These are phyloP conservation scores for Closterium sp. DNA, from an alignment of 139 green algal species.

Conservation along the genomic window DNA sequence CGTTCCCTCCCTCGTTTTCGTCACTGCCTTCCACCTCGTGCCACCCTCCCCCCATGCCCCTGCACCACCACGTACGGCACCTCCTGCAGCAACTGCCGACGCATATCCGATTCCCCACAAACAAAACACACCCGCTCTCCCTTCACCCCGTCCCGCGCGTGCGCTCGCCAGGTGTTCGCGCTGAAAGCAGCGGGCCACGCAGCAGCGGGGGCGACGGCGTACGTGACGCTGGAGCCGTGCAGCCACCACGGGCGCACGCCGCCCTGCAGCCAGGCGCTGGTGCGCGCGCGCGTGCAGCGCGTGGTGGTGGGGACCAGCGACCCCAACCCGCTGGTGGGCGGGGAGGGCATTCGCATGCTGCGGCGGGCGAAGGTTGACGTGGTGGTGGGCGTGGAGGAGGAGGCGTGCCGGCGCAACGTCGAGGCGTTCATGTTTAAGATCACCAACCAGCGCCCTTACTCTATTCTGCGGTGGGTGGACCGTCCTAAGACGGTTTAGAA, in stretches of 20 bases:
- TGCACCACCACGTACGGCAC: too few species aligned
- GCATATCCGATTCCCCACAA: too few species aligned
- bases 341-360: slow-evolving; percentile 55
- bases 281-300: slow-evolving; percentile 73
- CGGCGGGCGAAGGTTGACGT: slow-evolving; percentile 53
- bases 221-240: slow-evolving; percentile 98
- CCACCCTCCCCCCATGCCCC: too few species aligned
- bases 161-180: slow-evolving; percentile 77
- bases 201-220: slow-evolving; percentile 82
- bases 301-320: slow-evolving; percentile 57
- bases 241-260: slow-evolving; percentile 93
- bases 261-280: slow-evolving; percentile 85
- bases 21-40: too few species aligned
- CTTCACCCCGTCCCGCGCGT: background rate
- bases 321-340: slow-evolving; percentile 53
- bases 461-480: slow-evolving; percentile 18
- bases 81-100: too few species aligned
- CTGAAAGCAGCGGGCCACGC: slow-evolving; percentile 63
- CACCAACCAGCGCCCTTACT: slow-evolving; percentile 3
- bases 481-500: too few species aligned
- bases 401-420: slow-evolving; percentile 38
- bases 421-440: slow-evolving; percentile 51
- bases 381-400: slow-evolving; percentile 50
- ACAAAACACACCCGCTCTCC: background rate
- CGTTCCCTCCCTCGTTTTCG: too few species aligned